Evolutionary conservation across 2,329 filamentous ascomycete genomes (phyloP).

Genomic region (Talaromyces sp.): DNA sequence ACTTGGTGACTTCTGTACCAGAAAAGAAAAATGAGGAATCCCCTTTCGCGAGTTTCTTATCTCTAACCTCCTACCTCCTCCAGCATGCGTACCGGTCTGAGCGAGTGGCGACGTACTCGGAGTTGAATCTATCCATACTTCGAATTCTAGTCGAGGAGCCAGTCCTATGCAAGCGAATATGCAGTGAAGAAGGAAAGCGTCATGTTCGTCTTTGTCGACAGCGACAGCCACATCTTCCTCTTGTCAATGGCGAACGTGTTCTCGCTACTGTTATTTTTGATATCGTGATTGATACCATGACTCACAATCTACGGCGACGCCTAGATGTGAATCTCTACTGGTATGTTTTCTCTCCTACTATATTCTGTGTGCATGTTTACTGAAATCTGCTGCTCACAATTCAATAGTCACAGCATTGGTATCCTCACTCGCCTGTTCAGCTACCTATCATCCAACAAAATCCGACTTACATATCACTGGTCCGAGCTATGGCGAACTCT

Average conservation of each 20-base stretch:
- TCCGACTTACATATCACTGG: conserved; percentile 86
- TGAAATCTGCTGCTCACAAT: neutral
- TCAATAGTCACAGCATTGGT: conserved; percentile 60
- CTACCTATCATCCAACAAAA: conserved; percentile 74
- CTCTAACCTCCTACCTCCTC: conserved; percentile 83
- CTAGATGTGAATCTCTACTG: conserved; percentile 82
- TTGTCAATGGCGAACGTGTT: conserved; percentile 65
- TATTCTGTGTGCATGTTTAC: neutral
- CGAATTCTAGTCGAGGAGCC: conserved; percentile 84
- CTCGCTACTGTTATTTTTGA: conserved; percentile 75
- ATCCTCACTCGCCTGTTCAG: conserved; percentile 78
- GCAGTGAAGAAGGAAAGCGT: conserved; percentile 68
- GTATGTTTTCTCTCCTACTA: conserved; percentile 23
- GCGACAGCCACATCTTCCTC: conserved; percentile 74
- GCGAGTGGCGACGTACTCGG: conserved; percentile 73
- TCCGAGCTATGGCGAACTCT: conserved; percentile 88
- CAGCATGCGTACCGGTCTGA: conserved; percentile 85
- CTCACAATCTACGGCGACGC: conserved; percentile 82
- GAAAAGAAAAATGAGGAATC: conserved; percentile 61
- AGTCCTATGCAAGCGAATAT: conserved; percentile 73
- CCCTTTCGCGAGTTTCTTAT: conserved; percentile 76
- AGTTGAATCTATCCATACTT: conserved; percentile 77
- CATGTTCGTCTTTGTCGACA: conserved; percentile 82
- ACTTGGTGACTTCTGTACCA: conserved; percentile 61
- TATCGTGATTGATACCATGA: conserved; percentile 82